A percentile compares a stretch with the other conserved stretches of the same genome.
Evolutionary conservation across 1,284 basidiomycete genomes (phyloP).

Genomic region (Cystobasidium slooffiae): DNA sequence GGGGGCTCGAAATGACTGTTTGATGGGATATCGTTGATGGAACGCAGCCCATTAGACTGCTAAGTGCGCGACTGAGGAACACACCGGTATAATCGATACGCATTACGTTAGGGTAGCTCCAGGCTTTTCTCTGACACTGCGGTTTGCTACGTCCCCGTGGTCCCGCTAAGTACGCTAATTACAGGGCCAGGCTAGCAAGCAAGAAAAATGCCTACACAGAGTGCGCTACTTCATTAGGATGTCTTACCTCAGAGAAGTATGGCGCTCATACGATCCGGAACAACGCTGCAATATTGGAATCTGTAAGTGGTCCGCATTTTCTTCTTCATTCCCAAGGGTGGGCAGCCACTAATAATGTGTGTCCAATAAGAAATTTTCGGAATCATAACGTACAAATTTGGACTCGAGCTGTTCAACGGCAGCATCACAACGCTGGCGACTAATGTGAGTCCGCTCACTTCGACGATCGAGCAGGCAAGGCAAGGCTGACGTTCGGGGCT

Average conservation of each 20-base stretch:
- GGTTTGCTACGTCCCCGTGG: conserved; percentile 12
- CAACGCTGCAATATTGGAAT: conserved; percentile 51
- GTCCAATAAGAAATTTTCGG: conserved; percentile 47
- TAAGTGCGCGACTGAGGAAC: conserved; percentile 12
- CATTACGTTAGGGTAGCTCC: conserved; percentile 8
- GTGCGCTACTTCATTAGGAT: conserved; percentile 16
- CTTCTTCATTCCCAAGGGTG: conserved; percentile 13
- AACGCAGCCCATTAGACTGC: conserved; percentile 5
- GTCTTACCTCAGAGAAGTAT: conserved; percentile 29
- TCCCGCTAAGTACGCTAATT: conserved; percentile 9
- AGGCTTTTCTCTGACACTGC: conserved; percentile 10
- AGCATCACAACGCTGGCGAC: conserved; percentile 54
- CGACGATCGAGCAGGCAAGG: conserved; percentile 6
- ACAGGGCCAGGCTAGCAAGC: conserved; percentile 12
- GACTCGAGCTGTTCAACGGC: conserved; percentile 51
- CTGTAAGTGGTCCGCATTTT: conserved; percentile 40
- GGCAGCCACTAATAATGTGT: conserved; percentile 3
- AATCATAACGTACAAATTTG: conserved; percentile 54
- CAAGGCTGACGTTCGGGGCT: conserved; percentile 14
- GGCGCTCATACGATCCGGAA: conserved; percentile 49
- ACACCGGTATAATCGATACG: conserved; percentile 13
- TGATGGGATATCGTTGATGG: conserved; percentile 13
- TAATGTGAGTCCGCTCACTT: conserved; percentile 43
- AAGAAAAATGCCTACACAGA: conserved; percentile 6
- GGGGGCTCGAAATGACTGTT: conserved; percentile 1